These are phyloP conservation scores for Zizania latifolia DNA, from an alignment of 176 grass and related monocot species.

Conservation along the genomic window DNA sequence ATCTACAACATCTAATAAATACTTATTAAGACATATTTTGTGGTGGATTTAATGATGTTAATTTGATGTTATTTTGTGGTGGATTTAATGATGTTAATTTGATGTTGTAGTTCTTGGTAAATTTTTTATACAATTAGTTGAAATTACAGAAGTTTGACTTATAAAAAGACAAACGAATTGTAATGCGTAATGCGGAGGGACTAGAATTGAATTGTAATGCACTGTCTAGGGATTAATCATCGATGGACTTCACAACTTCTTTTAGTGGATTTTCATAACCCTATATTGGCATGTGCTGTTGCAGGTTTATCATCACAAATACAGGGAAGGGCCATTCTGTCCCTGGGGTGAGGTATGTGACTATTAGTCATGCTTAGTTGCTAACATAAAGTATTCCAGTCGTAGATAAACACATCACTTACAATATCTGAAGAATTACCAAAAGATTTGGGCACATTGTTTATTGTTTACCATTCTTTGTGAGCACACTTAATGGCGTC, in stretches of 20 bases:
- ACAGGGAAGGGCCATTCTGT: slow-evolving; percentile 71
- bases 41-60: too few relatives aligned
- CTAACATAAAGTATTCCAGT: background rate
- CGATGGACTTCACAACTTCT: background rate
- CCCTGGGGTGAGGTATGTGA: slow-evolving; percentile 59
- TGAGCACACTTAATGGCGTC: background rate
- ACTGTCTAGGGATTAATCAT: background rate
- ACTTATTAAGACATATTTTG: too few relatives aligned
- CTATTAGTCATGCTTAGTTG: background rate
- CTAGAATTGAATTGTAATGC: slow-evolving; percentile 7
- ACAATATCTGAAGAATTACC: background rate
- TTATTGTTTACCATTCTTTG: background rate
- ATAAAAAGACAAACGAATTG: too few relatives aligned
- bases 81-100: too few relatives aligned
- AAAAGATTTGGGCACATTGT: background rate
- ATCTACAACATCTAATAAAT: too few relatives aligned
- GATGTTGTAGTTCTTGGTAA: too few relatives aligned
- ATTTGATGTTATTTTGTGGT: too few relatives aligned
- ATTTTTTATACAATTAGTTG: too few relatives aligned
- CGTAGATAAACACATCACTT: background rate
- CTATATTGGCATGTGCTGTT: slow-evolving; percentile 17
- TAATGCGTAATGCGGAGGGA: too few relatives aligned
- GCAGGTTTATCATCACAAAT: slow-evolving; percentile 97
- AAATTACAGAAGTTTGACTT: too few relatives aligned
- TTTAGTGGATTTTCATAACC: background rate